phyloP scores from a whole-genome alignment of 1,139 yeast species.

The Saccharomycopsis hybrid region DNA sequence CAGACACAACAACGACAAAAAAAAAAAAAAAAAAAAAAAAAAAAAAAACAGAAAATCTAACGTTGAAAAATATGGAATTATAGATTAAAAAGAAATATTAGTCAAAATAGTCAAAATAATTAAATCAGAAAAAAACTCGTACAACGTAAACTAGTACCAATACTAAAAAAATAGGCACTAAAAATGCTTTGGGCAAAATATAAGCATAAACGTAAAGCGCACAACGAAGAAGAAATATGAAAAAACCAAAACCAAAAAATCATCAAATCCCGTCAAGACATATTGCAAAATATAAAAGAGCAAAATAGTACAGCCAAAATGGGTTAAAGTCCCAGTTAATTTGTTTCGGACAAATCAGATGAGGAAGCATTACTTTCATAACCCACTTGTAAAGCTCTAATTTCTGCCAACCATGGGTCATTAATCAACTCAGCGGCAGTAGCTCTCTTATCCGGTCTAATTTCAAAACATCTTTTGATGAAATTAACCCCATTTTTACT shows the following conservation, averaged over 20 bases:
- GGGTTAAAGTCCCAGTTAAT: no score
- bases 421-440: slow-evolving; percentile 77
- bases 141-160: no score
- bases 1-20: no score
- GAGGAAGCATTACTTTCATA: slow-evolving; percentile 24
- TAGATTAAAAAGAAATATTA: no score
- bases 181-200: no score
- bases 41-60: no score
- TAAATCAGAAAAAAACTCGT: no score
- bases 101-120: no score
- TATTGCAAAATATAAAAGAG: background rate
- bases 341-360: background rate
- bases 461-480: slow-evolving; percentile 69
- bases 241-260: background rate
- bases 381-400: slow-evolving; percentile 65
- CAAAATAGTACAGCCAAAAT: background rate
- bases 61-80: no score
- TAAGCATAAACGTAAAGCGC: no score
- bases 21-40: no score
- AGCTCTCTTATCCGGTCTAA: slow-evolving; percentile 74
- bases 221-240: background rate
- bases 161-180: no score
- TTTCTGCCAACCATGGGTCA: slow-evolving; percentile 86
- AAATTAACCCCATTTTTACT: slow-evolving; percentile 68
- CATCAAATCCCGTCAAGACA: background rate